A percentile compares a stretch with the other conserved stretches of the same genome.
Evolutionary conservation across 148 eudicot species (phyloP).

Genomic region (Camellia granthamiana): DNA sequence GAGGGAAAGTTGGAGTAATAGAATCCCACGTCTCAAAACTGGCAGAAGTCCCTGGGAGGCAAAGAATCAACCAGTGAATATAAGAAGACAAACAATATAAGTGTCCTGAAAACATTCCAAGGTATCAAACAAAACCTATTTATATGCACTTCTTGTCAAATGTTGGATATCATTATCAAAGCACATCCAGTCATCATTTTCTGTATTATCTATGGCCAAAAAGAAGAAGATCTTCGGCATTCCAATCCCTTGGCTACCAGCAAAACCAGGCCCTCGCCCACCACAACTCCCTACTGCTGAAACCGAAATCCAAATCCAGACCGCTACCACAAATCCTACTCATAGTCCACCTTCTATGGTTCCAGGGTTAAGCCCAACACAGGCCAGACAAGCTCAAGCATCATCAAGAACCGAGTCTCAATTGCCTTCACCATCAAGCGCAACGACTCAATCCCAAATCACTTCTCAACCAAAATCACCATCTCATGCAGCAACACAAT

Average conservation of each 20-base stretch:
- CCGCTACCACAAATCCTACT: neutral
- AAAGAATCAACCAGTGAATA: neutral
- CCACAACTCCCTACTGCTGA: neutral
- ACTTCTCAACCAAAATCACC: neutral
- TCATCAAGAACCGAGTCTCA: neutral
- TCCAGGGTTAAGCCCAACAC: neutral
- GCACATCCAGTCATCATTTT: neutral
- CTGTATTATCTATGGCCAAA: slow-evolving; percentile 2
- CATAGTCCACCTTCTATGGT: slow-evolving; percentile 2
- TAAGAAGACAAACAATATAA: neutral
- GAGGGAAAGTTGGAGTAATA: neutral
- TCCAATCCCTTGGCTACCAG: slow-evolving; percentile 7
- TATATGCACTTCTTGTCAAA: neutral
- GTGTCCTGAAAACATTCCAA: slow-evolving; percentile 4
- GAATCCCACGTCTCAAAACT: slow-evolving; percentile 10
- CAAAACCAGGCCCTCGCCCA: neutral
- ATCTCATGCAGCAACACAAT: slow-evolving; percentile 5
- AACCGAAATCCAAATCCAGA: neutral
- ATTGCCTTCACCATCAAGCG: slow-evolving; percentile 6
- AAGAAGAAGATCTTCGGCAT: slow-evolving; percentile 12
- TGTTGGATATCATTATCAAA: neutral
- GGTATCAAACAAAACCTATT: slow-evolving; percentile 10
- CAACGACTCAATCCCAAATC: slow-evolving; percentile 3
- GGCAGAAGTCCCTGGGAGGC: neutral
- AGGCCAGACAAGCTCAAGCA: slow-evolving; percentile 2